A percentile compares a stretch with the other conserved stretches of the same genome.
These are phyloP conservation scores for Pistacia integerrima DNA, from an alignment of 345 rosid genomes.

Conservation along the genomic window DNA sequence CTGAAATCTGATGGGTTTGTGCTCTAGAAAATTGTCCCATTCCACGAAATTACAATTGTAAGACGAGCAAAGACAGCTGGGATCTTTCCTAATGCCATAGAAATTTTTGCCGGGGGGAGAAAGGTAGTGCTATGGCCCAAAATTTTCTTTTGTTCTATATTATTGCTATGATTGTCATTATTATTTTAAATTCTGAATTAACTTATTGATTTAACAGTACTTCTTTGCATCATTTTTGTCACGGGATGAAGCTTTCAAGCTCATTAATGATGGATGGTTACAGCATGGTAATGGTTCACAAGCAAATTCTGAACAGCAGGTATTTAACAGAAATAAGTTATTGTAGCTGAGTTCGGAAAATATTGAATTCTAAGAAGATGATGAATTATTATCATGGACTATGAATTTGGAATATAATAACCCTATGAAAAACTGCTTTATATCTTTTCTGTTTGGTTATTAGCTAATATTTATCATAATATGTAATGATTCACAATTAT, in stretches of 20 bases:
- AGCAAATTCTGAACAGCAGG: conserved; percentile 54
- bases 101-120: conserved; percentile 76
- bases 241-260: conserved; percentile 70
- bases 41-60: conserved; percentile 68
- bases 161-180: not conserved
- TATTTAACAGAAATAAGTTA: conserved; percentile 15
- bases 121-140: conserved; percentile 53
- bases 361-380: not conserved
- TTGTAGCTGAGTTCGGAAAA: not conserved
- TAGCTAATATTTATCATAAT: not conserved
- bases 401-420: not conserved
- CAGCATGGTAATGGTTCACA: conserved; percentile 37
- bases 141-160: conserved; percentile 7
- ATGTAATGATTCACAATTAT: not conserved
- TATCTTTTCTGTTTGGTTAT: not conserved
- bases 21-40: conserved; percentile 76
- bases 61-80: conserved; percentile 96
- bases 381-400: not conserved
- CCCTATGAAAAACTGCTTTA: not conserved
- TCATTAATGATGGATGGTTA: conserved; percentile 62
- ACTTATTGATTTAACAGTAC: conserved; percentile 44
- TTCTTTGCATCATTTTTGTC: conserved; percentile 77
- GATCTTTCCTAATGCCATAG: conserved; percentile 93
- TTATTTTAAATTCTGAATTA: conserved; percentile 16
- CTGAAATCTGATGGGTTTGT: conserved; percentile 18